Percentiles rank a stretch among this genome's conserved stretches.
These are phyloP conservation scores for Coix lacrymajobi DNA, from an alignment of 176 grass and related monocot species.

Conservation along the genomic window DNA sequence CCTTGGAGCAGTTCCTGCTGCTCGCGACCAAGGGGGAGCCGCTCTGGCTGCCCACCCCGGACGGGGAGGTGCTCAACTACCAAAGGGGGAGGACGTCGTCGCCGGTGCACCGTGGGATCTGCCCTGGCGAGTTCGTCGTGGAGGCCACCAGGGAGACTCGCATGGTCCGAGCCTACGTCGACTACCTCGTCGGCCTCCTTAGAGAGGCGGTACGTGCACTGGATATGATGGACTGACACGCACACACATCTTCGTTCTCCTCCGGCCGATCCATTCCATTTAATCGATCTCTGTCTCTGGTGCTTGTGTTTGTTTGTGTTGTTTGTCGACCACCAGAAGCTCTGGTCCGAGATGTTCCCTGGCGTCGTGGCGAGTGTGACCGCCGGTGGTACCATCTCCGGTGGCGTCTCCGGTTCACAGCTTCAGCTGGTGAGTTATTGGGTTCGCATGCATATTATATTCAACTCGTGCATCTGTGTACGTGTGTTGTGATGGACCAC, in stretches of 20 bases:
- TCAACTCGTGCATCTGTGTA: background rate
- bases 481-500: background rate
- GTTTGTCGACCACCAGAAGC: background rate
- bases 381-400: background rate
- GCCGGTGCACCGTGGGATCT: background rate
- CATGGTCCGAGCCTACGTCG: background rate
- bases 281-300: too few species aligned
- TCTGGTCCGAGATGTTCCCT: background rate
- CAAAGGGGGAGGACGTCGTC: too few species aligned
- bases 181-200: background rate
- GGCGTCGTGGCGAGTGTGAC: background rate
- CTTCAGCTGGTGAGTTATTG: constrained; percentile 4
- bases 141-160: background rate
- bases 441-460: background rate
- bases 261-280: background rate
- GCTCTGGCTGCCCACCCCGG: background rate
- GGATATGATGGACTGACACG: too few species aligned
- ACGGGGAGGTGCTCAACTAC: background rate
- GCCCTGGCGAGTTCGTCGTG: background rate
- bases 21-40: background rate
- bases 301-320: background rate
- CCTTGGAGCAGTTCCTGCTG: background rate
- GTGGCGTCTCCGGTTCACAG: background rate
- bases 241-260: too few species aligned
- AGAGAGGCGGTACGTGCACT: background rate